phyloP scores from a whole-genome alignment of 2,329 filamentous ascomycete species.

The Fusarium hostae region DNA sequence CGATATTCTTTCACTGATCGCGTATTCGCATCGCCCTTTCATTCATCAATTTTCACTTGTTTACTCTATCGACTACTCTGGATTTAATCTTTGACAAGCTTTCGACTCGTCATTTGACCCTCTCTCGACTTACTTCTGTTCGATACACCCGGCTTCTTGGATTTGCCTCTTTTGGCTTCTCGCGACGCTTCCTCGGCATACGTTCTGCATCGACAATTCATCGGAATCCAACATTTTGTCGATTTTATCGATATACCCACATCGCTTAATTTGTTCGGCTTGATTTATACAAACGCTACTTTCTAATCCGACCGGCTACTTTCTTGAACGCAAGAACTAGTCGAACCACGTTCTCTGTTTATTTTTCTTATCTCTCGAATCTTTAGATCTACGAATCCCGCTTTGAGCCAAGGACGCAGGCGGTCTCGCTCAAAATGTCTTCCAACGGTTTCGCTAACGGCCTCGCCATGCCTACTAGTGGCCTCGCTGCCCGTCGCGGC shows the following conservation, averaged over 20 bases:
- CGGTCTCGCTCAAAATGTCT: slow-evolving; percentile 99
- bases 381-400: slow-evolving; percentile 29
- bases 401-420: slow-evolving; percentile 84
- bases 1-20: slow-evolving; percentile 31
- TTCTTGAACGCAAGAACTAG: slow-evolving; percentile 29
- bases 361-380: slow-evolving; percentile 20
- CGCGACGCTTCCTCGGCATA: slow-evolving; percentile 27
- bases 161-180: slow-evolving; percentile 39
- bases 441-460: slow-evolving; percentile 82
- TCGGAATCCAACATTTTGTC: slow-evolving; percentile 29
- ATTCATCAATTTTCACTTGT: slow-evolving; percentile 37
- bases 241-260: slow-evolving; percentile 41
- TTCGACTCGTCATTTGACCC: slow-evolving; percentile 31
- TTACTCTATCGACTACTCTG: slow-evolving; percentile 34
- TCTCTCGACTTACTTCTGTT: slow-evolving; percentile 27
- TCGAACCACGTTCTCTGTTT: slow-evolving; percentile 39
- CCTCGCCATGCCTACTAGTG: slow-evolving; percentile 79
- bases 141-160: slow-evolving; percentile 41
- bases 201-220: slow-evolving; percentile 32
- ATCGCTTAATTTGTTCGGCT: slow-evolving; percentile 41
- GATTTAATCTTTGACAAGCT: slow-evolving; percentile 38
- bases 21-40: slow-evolving; percentile 37
- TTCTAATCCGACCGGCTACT: slow-evolving; percentile 39
- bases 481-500: slow-evolving; percentile 86
- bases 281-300: slow-evolving; percentile 32